These are phyloP conservation scores for Pleurozium schreberi DNA, from an alignment of 225 moss, liverwort and hornwort species.

Conservation along the genomic window DNA sequence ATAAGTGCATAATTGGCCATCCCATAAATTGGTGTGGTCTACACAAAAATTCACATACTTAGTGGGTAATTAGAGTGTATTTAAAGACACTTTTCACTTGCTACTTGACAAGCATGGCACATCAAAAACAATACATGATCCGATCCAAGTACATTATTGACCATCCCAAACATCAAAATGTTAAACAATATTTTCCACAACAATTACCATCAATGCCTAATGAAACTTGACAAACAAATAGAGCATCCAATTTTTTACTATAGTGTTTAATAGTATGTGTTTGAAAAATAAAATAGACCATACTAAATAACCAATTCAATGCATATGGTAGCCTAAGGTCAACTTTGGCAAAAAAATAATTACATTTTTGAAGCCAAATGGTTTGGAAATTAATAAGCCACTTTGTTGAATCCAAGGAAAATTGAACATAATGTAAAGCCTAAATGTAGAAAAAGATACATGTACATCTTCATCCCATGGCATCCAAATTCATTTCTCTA, in stretches of 20 bases:
- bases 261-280: background rate
- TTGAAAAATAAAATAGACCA: background rate
- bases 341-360: too few relatives aligned
- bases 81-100: background rate
- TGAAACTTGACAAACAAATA: background rate
- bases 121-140: background rate
- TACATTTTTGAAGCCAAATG: too few relatives aligned
- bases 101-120: background rate
- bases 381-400: too few relatives aligned
- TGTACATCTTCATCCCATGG: background rate
- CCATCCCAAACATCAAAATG: background rate
- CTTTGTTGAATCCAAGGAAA: background rate
- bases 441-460: background rate
- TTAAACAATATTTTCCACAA: background rate
- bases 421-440: background rate
- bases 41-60: background rate
- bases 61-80: too few relatives aligned
- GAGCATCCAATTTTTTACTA: background rate
- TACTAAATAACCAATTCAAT: background rate
- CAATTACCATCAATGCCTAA: background rate
- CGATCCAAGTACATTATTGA: background rate
- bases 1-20: background rate
- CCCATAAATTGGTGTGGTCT: background rate
- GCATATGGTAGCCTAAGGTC: too few relatives aligned
- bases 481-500: background rate